phyloP scores from a whole-genome alignment of 306 rosid genomes.

The Quercus suber region DNA sequence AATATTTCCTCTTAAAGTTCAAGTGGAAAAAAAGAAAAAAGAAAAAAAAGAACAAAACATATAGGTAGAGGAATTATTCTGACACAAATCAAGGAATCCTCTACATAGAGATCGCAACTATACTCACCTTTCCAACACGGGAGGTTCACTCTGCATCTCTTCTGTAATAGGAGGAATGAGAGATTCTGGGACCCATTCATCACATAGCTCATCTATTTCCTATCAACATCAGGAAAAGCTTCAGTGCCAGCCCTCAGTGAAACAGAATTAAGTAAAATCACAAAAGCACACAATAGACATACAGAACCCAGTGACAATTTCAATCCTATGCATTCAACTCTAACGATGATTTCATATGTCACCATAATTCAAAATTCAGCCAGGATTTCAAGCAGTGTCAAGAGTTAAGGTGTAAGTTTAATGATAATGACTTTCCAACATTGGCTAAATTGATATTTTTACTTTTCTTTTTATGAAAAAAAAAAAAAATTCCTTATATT shows the following conservation, averaged over 20 bases:
- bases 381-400: background rate
- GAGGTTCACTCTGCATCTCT: slow-evolving; percentile 73
- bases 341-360: background rate
- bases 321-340: background rate
- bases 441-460: background rate
- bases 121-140: slow-evolving; percentile 85
- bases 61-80: background rate
- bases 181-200: slow-evolving; percentile 94
- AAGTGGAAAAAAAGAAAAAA: background rate
- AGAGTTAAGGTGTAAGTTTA: background rate
- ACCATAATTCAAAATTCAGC: background rate
- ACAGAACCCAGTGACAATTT: background rate
- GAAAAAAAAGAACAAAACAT: background rate
- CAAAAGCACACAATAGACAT: background rate
- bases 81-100: background rate
- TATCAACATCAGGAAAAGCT: slow-evolving; percentile 21
- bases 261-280: background rate
- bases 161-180: slow-evolving; percentile 78
- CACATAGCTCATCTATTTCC: slow-evolving; percentile 95
- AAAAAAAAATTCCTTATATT: background rate
- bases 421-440: background rate
- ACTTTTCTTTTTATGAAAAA: background rate
- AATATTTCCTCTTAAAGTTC: background rate
- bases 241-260: background rate
- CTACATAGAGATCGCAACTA: slow-evolving; percentile 18